A percentile compares a stretch with the other conserved stretches of the same genome.
These are phyloP conservation scores for Botryobasidium botryosum DNA, from an alignment of 768 basidiomycete species.

Conservation along the genomic window DNA sequence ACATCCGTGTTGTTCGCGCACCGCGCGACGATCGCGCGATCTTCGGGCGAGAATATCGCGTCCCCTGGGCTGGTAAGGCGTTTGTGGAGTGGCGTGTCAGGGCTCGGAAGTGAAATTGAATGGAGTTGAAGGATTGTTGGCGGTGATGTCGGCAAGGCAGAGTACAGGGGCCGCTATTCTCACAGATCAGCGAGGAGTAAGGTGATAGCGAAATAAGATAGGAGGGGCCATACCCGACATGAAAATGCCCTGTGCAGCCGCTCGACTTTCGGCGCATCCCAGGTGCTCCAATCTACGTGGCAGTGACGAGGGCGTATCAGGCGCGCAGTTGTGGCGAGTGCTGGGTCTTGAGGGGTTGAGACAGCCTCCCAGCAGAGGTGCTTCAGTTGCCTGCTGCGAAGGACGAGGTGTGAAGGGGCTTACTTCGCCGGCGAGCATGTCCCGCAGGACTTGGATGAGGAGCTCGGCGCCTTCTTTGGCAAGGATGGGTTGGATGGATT, in stretches of 20 bases:
- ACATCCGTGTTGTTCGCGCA: constrained; percentile 39
- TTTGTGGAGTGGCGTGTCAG: not conserved
- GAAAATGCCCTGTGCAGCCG: constrained; percentile 43
- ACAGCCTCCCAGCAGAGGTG: constrained; percentile 25
- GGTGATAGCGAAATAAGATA: not conserved
- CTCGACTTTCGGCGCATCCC: constrained; percentile 34
- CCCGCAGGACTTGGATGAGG: constrained; percentile 51
- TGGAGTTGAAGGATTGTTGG: not conserved
- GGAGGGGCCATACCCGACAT: constrained; percentile 36
- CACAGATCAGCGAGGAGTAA: no score
- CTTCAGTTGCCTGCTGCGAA: not conserved
- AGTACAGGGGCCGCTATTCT: constrained; percentile 14
- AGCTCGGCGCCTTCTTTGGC: constrained; percentile 49
- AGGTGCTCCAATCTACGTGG: constrained; percentile 38
- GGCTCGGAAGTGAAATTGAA: no score
- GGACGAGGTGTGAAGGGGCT: constrained; percentile 10
- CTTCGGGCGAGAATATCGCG: constrained; percentile 27
- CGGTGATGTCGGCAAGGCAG: constrained; percentile 7
- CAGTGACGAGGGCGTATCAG: constrained; percentile 38
- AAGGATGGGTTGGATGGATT: constrained; percentile 36
- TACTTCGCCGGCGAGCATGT: constrained; percentile 42
- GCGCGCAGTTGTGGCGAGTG: constrained; percentile 34
- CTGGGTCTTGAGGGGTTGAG: constrained; percentile 30
- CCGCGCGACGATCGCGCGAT: constrained; percentile 30
- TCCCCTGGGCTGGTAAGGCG: constrained; percentile 23